Evolutionary conservation across 2,329 filamentous ascomycete species (phyloP), one percentile per base, ranked within the genome.

Genomic region (Diatrype stigma): DNA sequence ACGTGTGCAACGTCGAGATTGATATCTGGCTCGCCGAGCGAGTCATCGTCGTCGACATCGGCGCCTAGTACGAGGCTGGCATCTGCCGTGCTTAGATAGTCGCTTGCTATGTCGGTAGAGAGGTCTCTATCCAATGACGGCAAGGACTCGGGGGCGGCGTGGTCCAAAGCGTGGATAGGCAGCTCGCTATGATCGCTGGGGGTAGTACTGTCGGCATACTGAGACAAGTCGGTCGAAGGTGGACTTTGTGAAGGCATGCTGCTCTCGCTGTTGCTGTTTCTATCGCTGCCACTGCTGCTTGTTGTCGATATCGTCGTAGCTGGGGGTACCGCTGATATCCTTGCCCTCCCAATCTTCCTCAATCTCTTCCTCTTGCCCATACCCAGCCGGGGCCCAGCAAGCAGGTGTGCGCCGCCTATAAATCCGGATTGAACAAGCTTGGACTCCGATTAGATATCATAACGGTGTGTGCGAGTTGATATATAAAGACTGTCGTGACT

Each of bases 41-140:
- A 44, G n/a, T 44, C 40, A n/a, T 23, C 21, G 22, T 51, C 51
- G 23, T 54, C 49, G 17, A 55, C 56, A n/a, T 56, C 60, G 6
- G 8, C 16, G 45, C 19, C 45, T 32, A 19, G 28, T 8, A 59
- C 47, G 26, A 58, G 49, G 34, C 63, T 65, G 8, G 59, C 54
- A 10, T 60, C 61, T 44, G 61, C 55, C 16, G 62, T 57, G 49
- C 62, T 67, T 14, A 63, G 38, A 35, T 60, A 61, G 35, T 66
- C 64, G 52, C 64, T 66, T 14, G 62, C 60, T 49, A 60, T 49
- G 21, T 65, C 64, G 47, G 60, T 65, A 16, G 64, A 65, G 28
- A 63, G 30, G 34, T 65, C 60, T 44, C 60, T 51, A 49, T 65
- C 64, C 32, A 65, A 49, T 42, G 40, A 44, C 12, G 40, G 40